Base-by-base conservation (phyloP, 225 moss, liverwort and hornwort species). In the Physcomitrellopsis africana region DNA sequence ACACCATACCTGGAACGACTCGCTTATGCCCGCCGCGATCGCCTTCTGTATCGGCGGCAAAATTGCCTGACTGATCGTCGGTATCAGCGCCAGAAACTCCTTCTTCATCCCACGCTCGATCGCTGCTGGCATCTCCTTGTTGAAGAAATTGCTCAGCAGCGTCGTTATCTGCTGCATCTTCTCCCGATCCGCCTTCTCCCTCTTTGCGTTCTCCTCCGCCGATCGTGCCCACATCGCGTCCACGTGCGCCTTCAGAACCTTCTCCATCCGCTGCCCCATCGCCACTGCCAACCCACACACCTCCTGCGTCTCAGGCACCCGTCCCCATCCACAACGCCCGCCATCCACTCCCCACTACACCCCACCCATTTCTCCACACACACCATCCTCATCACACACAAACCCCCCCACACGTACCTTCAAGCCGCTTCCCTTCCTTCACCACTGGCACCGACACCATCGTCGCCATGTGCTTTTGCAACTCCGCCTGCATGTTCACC, bases 171-270 rank as follows among this genome's bases (percentile, higher is more conserved):
- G 92, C 63, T 91, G 90, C 70, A 88, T 62, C 46, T 94, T 91
- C 57, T 97, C 96, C 61, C 90, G 88, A 37, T 97, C 96, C 20
- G 76, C 69, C 72, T 93, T 97, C 61, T 97, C 96, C 68, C 90
- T 87, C 82, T 94, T 97, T 18, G 82, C 94, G 76, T 86, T 94
- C 74, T 97, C 96, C 67, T 97, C 96, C 59, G 92, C 91, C 74
- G 94, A 84, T 22, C 96, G 89, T 23, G 94, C 96, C 94, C 92
- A 94, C 94, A 94, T 92, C 17, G 92, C 92, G 63, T 97, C 96
- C 59, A 89, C 80, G 76, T 97, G 90, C 44, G 96, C 94, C 82
- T 94, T 97, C 74, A 97, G 70, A 67, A 91, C 84, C 75, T 90
- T 94, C 77, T 97, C 96, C 91, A 92, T 94, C 42, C 94, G 88